A percentile compares a stretch with the other conserved stretches of the same genome.
Conservation (phyloP, 352 stramenopile species). For the Phytophthora multivora region DNA sequence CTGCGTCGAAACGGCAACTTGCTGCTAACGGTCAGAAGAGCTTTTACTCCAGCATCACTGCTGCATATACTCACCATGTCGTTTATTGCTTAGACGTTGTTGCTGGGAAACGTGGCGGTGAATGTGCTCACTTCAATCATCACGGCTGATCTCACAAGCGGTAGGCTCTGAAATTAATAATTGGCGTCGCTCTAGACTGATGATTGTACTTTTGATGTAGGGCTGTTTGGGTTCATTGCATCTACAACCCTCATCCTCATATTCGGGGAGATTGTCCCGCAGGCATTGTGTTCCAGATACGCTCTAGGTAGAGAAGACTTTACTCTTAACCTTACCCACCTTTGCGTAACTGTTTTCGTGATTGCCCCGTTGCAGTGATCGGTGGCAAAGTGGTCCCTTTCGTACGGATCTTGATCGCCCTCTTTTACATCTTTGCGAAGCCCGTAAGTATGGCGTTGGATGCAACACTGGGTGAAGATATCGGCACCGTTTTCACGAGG, state of each 20-base stretch:
- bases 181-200: not conserved
- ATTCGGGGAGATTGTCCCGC: constrained; percentile 94
- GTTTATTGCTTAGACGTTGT: constrained; percentile 72
- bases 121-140: constrained; percentile 98
- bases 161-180: not conserved
- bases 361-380: constrained; percentile 45
- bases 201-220: constrained; percentile 14
- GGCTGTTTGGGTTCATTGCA: constrained; percentile 91
- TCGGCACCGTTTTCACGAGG: constrained; percentile 96
- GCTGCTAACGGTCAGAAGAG: constrained; percentile 83
- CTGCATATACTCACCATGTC: too few relatives aligned
- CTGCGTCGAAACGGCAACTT: constrained; percentile 96
- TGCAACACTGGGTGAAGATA: constrained; percentile 91
- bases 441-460: constrained; percentile 94
- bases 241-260: constrained; percentile 96
- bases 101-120: constrained; percentile 97
- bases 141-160: constrained; percentile 91
- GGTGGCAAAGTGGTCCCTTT: constrained; percentile 85
- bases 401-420: constrained; percentile 91
- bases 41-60: too few relatives aligned
- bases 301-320: constrained; percentile 77
- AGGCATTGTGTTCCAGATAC: constrained; percentile 95
- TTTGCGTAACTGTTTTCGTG: not conserved
- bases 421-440: constrained; percentile 95
- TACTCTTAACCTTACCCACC: not conserved